A percentile compares a stretch with the other conserved stretches of the same genome.
phyloP scores from a whole-genome alignment of 2,329 filamentous ascomycete species.

The Apiospora kogelbergensis region DNA sequence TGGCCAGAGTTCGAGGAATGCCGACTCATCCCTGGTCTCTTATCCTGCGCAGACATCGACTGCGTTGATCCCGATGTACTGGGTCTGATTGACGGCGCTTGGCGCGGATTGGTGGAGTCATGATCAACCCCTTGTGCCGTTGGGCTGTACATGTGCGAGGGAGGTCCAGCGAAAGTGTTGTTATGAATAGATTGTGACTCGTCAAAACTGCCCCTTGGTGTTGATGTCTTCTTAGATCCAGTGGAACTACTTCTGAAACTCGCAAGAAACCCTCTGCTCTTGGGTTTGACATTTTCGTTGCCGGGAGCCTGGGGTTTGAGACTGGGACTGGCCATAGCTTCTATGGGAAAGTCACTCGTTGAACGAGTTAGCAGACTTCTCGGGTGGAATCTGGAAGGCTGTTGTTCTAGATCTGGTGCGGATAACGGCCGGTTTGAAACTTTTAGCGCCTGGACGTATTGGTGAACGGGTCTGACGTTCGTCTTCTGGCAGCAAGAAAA shows the following conservation, averaged over 20 bases:
- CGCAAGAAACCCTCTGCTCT: conserved; percentile 29
- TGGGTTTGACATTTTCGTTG: conserved; percentile 25
- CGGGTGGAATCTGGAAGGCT: conserved; percentile 19
- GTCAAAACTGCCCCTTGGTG: conserved; percentile 19
- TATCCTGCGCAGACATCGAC: conserved; percentile 30
- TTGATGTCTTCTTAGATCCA: conserved; percentile 25
- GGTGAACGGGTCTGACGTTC: too few relatives aligned
- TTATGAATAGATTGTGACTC: conserved; percentile 16
- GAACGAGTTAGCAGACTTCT: conserved; percentile 18
- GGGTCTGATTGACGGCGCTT: conserved; percentile 27
- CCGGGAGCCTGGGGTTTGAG: conserved; percentile 9
- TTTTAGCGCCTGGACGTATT: conserved; percentile 26
- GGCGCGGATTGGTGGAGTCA: conserved; percentile 22
- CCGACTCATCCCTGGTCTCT: conserved; percentile 20
- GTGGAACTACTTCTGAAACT: conserved; percentile 27
- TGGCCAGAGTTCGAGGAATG: conserved; percentile 25
- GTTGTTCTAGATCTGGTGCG: conserved; percentile 25
- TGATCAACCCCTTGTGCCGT: conserved; percentile 16
- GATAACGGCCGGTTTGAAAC: conserved; percentile 26
- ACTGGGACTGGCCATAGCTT: conserved; percentile 21
- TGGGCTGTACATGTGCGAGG: conserved; percentile 18
- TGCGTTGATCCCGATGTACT: conserved; percentile 27
- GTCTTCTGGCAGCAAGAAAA: too few relatives aligned
- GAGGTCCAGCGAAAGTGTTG: conserved; percentile 14
- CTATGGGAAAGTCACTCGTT: conserved; percentile 14